Percentiles rank a stretch among this genome's conserved stretches.
phyloP scores from a whole-genome alignment of 352 stramenopile genomes.

The Pythium aphanidermatum region DNA sequence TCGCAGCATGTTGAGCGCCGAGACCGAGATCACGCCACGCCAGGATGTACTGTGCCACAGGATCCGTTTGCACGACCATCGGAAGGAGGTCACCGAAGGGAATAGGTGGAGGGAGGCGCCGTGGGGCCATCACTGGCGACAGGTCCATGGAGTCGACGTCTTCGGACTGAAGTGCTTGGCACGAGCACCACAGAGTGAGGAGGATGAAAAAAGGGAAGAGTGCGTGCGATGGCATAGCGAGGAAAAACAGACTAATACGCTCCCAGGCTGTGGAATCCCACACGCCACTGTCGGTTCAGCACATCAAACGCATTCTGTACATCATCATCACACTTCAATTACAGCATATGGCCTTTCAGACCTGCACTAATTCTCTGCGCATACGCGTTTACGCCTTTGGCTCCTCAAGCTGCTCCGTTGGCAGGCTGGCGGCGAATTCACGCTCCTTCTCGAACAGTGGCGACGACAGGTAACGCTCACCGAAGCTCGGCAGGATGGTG shows the following conservation, averaged over 20 bases:
- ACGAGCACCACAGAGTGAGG: background rate
- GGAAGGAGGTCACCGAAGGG: background rate
- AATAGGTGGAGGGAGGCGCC: background rate
- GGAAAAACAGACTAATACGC: too few species aligned
- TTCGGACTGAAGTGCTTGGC: too few species aligned
- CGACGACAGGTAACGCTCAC: slow-evolving; percentile 84
- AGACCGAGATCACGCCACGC: slow-evolving; percentile 10
- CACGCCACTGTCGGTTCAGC: too few species aligned
- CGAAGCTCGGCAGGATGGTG: slow-evolving; percentile 87
- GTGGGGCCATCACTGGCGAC: background rate
- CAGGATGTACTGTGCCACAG: slow-evolving; percentile 7
- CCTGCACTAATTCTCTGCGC: background rate
- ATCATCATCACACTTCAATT: too few species aligned
- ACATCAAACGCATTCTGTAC: too few species aligned
- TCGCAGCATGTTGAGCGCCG: slow-evolving; percentile 3
- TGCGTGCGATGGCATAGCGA: background rate
- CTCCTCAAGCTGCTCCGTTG: slow-evolving; percentile 37
- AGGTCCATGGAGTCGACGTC: too few species aligned
- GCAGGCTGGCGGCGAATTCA: slow-evolving; percentile 58
- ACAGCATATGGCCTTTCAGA: background rate
- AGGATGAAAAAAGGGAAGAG: too few species aligned
- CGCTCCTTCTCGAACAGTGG: slow-evolving; percentile 76
- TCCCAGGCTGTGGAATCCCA: too few species aligned
- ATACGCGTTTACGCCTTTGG: slow-evolving; percentile 8
- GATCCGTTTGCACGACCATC: slow-evolving; percentile 1